Conservation (phyloP, 208 protist genomes). For the Angomonas ambiguus region DNA sequence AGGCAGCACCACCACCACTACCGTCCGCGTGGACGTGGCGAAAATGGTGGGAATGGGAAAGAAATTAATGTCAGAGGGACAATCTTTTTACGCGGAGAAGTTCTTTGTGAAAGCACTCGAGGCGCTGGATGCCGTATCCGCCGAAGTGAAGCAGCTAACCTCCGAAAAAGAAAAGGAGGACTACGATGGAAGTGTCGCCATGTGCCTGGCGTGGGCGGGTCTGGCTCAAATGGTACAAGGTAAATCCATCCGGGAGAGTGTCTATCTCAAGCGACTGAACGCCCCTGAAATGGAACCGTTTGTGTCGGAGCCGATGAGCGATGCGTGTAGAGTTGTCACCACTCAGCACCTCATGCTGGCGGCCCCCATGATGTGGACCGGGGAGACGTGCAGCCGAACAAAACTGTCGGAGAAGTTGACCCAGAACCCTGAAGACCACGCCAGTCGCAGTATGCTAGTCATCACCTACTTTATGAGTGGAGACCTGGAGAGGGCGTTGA, state of each 20-base stretch:
- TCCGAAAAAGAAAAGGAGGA: slow-evolving; percentile 17
- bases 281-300: slow-evolving; percentile 20
- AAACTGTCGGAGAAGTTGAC: slow-evolving; percentile 34
- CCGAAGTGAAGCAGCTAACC: slow-evolving; percentile 21
- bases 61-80: slow-evolving; percentile 42
- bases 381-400: slow-evolving; percentile 49
- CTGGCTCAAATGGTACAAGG: slow-evolving; percentile 66
- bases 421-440: slow-evolving; percentile 29
- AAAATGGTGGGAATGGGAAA: slow-evolving; percentile 61
- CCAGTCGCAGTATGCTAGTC: slow-evolving; percentile 53
- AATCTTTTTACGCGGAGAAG: slow-evolving; percentile 75
- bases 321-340: slow-evolving; percentile 41
- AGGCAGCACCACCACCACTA: slow-evolving; percentile 9
- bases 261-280: slow-evolving; percentile 31
- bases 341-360: slow-evolving; percentile 35
- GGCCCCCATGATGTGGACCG: slow-evolving; percentile 36
- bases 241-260: slow-evolving; percentile 21
- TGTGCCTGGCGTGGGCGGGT: slow-evolving; percentile 62
- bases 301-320: slow-evolving; percentile 39
- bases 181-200: slow-evolving; percentile 53
- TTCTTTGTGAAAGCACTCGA: slow-evolving; percentile 67
- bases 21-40: slow-evolving; percentile 67
- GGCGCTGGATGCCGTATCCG: slow-evolving; percentile 51
- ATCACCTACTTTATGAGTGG: slow-evolving; percentile 75
- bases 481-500: slow-evolving; percentile 80